Conservation (phyloP, 1,139 yeast species). For the Suhomyces taliae region DNA sequence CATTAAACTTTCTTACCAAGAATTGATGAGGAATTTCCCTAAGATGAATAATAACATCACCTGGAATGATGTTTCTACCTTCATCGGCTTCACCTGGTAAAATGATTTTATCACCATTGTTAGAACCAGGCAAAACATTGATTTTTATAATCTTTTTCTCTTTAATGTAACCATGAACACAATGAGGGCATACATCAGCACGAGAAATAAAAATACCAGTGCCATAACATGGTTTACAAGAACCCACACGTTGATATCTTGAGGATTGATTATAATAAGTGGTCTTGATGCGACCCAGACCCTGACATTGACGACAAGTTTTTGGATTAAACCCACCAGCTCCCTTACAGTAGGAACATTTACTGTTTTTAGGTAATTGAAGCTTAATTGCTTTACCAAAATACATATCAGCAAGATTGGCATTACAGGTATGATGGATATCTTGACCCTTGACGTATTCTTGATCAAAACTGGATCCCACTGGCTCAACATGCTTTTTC, state of each 20-base stretch:
- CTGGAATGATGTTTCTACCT: conserved; percentile 58
- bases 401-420: conserved; percentile 48
- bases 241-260: conserved; percentile 34
- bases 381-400: conserved; percentile 48
- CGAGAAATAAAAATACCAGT: conserved; percentile 32
- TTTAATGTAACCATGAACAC: conserved; percentile 39
- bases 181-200: conserved; percentile 36
- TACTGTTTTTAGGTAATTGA: conserved; percentile 40
- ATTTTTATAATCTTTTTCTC: conserved; percentile 54
- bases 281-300: conserved; percentile 38
- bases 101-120: conserved; percentile 50
- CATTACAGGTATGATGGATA: conserved; percentile 46
- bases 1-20: conserved; percentile 51
- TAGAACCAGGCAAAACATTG: conserved; percentile 52
- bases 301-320: conserved; percentile 38
- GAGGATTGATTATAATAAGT: conserved; percentile 35
- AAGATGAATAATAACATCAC: conserved; percentile 58
- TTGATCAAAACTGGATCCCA: conserved; percentile 11
- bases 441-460: conserved; percentile 37
- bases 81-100: conserved; percentile 65
- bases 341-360: conserved; percentile 46
- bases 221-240: conserved; percentile 39
- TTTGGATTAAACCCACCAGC: conserved; percentile 41
- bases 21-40: conserved; percentile 34
- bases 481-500: conserved; percentile 16